Evolutionary conservation across 2,329 filamentous ascomycete species (phyloP), one percentile per base, ranked within the genome.

Genomic region (Colletotrichum sojae): DNA sequence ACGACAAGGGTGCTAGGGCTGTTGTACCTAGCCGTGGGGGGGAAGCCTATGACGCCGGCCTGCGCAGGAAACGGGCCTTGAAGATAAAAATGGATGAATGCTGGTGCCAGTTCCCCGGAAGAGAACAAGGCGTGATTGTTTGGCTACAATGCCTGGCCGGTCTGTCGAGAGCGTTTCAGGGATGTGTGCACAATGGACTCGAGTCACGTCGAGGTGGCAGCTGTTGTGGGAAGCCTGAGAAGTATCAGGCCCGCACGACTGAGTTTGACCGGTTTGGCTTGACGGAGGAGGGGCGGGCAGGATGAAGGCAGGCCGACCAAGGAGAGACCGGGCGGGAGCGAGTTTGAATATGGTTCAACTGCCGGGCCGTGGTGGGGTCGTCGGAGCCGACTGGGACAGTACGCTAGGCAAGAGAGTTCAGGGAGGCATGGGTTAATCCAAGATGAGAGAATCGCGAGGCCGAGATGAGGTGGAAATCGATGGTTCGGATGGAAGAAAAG

Each of bases 301-400:
- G 31, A 36, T 36, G 31, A 36, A 10, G 31, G 31, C 31, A 43
- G 46, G 57, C 5, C 16, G 25, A 46, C 43, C 15, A 15, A 18
- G 22, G 22, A 25, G 22, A 25, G 22, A 16, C 43, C 10, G 43
- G 13, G 43, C 10, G 43, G 13, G 43, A n/a, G 51, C 40, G 40
- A 43, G 12, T 15, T 43, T 43, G 27, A 18, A 51, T 45, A 36
- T 46, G 22, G 49, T 61, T 46, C 36, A 66, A 45, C 31, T 46
- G 45, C 56, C 62, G 63, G 62, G 61, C 67, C 62, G 67, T 40
- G 48, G 67, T 69, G 67, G 67, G 67, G 66, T 62, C 51, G 52
- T 69, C 62, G 67, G 67, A 45, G 39, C 51, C 62, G 62, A 52
- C 52, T 16, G 51, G 43, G 20, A 60, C 56, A 56, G 25, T 20